These are phyloP conservation scores for Cornus suecica DNA, from an alignment of 148 eudicot species.

Conservation along the genomic window DNA sequence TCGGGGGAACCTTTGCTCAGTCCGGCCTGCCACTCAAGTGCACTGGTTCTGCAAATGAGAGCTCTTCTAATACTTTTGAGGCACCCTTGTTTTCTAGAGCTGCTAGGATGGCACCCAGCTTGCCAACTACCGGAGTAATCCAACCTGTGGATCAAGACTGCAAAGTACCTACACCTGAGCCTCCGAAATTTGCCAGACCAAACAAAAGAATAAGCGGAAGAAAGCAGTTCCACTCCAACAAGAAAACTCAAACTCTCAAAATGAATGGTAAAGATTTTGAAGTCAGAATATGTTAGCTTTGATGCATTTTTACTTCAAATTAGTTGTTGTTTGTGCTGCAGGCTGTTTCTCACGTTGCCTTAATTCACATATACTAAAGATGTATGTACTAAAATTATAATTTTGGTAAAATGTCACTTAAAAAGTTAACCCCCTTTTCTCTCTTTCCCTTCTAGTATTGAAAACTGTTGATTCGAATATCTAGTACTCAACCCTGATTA, in stretches of 20 bases:
- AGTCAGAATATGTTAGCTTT: neutral
- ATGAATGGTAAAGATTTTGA: constrained; percentile 30
- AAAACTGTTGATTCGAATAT: constrained; percentile 3
- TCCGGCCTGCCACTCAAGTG: constrained; percentile 23
- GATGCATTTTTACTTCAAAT: constrained; percentile 5
- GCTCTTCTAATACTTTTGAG: constrained; percentile 15
- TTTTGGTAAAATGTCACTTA: neutral
- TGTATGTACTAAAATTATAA: neutral
- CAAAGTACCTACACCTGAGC: constrained; percentile 27
- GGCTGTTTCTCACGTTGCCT: no score
- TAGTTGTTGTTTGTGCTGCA: neutral
- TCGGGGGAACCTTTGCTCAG: constrained; percentile 32
- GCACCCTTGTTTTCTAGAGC: constrained; percentile 59
- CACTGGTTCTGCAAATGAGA: constrained; percentile 14
- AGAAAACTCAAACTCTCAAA: constrained; percentile 18
- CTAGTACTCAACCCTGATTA: neutral
- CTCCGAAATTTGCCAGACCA: constrained; percentile 51
- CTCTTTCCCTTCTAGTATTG: neutral
- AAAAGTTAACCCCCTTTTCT: neutral
- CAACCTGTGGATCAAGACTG: constrained; percentile 14
- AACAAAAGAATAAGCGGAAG: constrained; percentile 9
- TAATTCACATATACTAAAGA: neutral
- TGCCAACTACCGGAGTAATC: constrained; percentile 9
- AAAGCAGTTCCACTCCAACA: constrained; percentile 17
- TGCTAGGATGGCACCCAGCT: constrained; percentile 20